Evolutionary conservation across 73 alveolate species (phyloP), one percentile per base, ranked within the genome.

Genomic region (Stentor roeselii): DNA sequence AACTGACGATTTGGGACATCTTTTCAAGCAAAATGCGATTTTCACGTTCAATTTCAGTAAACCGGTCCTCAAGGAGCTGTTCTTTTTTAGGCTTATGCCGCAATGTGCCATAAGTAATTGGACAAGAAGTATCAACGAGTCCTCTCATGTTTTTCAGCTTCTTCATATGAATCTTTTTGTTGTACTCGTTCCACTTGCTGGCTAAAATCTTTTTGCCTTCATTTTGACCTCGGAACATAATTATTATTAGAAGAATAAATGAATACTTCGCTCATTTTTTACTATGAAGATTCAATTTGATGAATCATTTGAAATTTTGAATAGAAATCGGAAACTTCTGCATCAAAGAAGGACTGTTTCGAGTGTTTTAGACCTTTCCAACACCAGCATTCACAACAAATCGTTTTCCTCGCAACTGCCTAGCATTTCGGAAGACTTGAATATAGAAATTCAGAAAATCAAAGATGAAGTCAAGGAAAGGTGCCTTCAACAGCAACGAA

Each of bases 1-100:
- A 36, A 3, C 78, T 82, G 88, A 83, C 75, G 37, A 90, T 90
- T 75, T 78, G 83, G 3, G 95, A 78, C 88, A 90, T 90, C 61
- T 90, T 90, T 34, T 87, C 89, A 32, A 90, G 83, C 6, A 90
- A 60, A 34, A 90, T 86, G 36, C 88, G 83, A 82, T 90, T 90
- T 87, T 86, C 95, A 40, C 92, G 75, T 60, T 90, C 95, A 27
- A 90, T 90, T 38, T 90, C 91, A 37, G 92, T 87, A 84, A 86
- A 87, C 34, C 90, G 82, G 86, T 90, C 91, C 59, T 92, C 97
- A 21, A 78, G 87, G 38, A 84, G 60, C 42, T 74, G 86, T 40
- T 90, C 92, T 38, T 74, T 90, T 59, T 92, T 92, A 36, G 86
- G 87, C 59, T 86, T 89, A 27, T 60, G 82, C 78, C 59, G 39